A percentile compares a stretch with the other conserved stretches of the same genome.
Conservation (phyloP, 2,329 filamentous ascomycete species). For the Xylaria polymorpha region DNA sequence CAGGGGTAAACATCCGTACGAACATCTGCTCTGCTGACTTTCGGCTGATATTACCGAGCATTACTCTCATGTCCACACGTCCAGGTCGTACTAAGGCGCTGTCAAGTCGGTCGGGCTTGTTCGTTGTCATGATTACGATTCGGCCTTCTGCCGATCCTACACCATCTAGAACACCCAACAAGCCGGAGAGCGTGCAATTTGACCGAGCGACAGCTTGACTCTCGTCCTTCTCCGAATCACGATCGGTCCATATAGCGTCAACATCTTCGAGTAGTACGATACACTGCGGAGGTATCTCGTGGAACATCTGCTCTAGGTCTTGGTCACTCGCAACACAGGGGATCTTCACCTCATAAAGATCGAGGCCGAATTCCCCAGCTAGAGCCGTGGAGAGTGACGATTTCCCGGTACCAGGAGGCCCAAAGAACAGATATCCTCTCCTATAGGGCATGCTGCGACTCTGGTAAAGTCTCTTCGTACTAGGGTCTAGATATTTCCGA, state of each 20-base stretch:
- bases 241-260: constrained; percentile 60
- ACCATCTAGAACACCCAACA: constrained; percentile 73
- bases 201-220: constrained; percentile 43
- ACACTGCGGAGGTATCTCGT: constrained; percentile 63
- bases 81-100: constrained; percentile 69
- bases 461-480: constrained; percentile 67
- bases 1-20: constrained; percentile 51
- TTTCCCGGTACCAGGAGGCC: constrained; percentile 51
- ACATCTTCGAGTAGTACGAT: constrained; percentile 69
- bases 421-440: constrained; percentile 54
- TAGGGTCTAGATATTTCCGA: constrained; percentile 63
- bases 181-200: constrained; percentile 67
- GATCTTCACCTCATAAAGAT: constrained; percentile 65
- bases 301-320: constrained; percentile 61
- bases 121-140: constrained; percentile 75
- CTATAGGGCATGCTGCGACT: constrained; percentile 74
- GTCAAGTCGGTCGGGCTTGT: constrained; percentile 69
- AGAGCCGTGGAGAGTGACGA: constrained; percentile 62
- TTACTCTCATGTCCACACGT: constrained; percentile 69
- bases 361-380: constrained; percentile 63
- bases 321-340: constrained; percentile 57
- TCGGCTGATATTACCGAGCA: constrained; percentile 53
- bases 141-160: constrained; percentile 72
- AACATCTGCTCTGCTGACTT: constrained; percentile 53
- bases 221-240: constrained; percentile 48